Conservation (phyloP, 768 basidiomycete genomes). For the Amanita rubescens region DNA sequence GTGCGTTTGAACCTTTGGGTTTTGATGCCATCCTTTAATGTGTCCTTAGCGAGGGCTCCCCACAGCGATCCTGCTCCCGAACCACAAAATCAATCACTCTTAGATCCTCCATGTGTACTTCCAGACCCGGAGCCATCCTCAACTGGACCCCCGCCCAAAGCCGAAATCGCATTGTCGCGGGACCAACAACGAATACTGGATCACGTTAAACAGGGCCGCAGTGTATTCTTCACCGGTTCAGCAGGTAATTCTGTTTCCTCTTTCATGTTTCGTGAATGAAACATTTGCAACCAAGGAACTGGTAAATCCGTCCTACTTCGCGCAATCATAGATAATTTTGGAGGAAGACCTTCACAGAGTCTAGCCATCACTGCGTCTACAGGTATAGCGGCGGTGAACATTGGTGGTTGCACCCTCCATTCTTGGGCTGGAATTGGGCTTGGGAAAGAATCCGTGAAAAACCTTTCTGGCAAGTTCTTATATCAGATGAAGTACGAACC, state of each 20-base stretch:
- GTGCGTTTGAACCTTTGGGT: slow-evolving; percentile 13
- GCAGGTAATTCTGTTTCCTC: slow-evolving; percentile 44
- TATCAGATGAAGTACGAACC: slow-evolving; percentile 28
- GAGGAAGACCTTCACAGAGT: slow-evolving; percentile 18
- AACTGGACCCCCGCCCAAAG: slow-evolving; percentile 3
- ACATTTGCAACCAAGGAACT: slow-evolving; percentile 39
- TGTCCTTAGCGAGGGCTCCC: neutral
- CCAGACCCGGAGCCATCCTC: neutral
- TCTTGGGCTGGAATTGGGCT: slow-evolving; percentile 79
- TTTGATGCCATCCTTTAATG: neutral
- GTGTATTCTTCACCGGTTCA: slow-evolving; percentile 82
- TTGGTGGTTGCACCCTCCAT: slow-evolving; percentile 76
- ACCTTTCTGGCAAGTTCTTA: slow-evolving; percentile 47
- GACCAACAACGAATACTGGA: slow-evolving; percentile 46
- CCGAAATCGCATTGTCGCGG: slow-evolving; percentile 33
- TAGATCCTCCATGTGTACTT: neutral
- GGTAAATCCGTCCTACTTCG: slow-evolving; percentile 80
- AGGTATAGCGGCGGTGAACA: slow-evolving; percentile 75
- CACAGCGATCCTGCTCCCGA: no score
- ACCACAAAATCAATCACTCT: neutral
- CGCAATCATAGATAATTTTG: slow-evolving; percentile 54
- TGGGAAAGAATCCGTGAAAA: slow-evolving; percentile 48
- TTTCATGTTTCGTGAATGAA: neutral
- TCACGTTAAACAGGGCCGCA: slow-evolving; percentile 51
- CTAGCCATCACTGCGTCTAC: slow-evolving; percentile 80